Conservation (phyloP, 768 basidiomycete genomes). For the Scleroderma bovista region DNA sequence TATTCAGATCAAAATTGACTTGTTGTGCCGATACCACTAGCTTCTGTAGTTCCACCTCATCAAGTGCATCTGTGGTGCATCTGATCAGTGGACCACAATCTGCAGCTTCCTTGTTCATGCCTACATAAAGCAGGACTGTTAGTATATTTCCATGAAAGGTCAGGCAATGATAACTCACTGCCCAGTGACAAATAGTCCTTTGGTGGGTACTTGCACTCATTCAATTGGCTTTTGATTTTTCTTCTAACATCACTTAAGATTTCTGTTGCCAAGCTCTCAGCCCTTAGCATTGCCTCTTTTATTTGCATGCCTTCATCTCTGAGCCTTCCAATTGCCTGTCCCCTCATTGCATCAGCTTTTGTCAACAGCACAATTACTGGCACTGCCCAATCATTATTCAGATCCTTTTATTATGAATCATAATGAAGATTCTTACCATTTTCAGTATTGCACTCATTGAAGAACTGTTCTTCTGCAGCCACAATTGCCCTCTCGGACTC, state of each 20-base stretch:
- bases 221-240: too few relatives aligned
- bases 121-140: background rate
- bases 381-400: constrained; percentile 16
- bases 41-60: background rate
- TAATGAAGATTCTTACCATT: background rate
- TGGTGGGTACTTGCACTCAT: too few relatives aligned
- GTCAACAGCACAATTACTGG: constrained; percentile 36
- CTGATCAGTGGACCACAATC: background rate
- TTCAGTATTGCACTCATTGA: constrained; percentile 19
- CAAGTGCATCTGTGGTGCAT: background rate
- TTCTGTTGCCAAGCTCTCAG: too few relatives aligned
- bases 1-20: background rate
- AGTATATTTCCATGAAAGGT: too few relatives aligned
- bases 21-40: background rate
- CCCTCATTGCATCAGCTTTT: constrained; percentile 30
- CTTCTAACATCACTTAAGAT: too few relatives aligned
- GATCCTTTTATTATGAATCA: background rate
- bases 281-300: constrained; percentile 2
- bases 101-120: background rate
- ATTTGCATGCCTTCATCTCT: constrained; percentile 6
- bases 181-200: too few relatives aligned
- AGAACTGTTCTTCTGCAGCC: constrained; percentile 26
- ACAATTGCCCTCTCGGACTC: constrained; percentile 19
- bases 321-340: constrained; percentile 13
- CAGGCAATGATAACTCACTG: too few relatives aligned